Evolutionary conservation across 192 early-diverging fungal genomes (phyloP).

Genomic region (Allomyces arbusculus): DNA sequence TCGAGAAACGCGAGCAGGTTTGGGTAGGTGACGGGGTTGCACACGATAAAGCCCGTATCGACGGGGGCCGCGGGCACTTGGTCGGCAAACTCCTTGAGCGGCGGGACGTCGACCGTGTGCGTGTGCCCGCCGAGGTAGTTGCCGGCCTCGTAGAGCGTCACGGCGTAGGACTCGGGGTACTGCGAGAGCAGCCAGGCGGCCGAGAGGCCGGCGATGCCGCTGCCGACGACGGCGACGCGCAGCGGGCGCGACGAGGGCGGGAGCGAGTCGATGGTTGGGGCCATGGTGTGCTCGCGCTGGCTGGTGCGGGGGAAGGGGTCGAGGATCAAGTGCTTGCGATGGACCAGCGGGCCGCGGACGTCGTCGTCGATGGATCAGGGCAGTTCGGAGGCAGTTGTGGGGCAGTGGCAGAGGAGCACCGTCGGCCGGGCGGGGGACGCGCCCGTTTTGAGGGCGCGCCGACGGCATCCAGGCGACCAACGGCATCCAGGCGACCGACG

Average conservation of each 20-base stretch:
- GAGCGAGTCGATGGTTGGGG: too few species aligned
- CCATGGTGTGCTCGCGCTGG: too few species aligned
- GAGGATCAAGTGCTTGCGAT: too few species aligned
- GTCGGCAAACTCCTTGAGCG: slow-evolving; percentile 7
- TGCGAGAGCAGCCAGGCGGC: slow-evolving; percentile 32
- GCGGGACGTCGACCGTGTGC: slow-evolving; percentile 30
- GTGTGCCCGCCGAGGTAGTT: slow-evolving; percentile 40
- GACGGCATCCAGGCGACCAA: too few species aligned
- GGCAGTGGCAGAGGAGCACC: too few species aligned
- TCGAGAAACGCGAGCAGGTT: slow-evolving; percentile 30
- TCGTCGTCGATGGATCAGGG: too few species aligned
- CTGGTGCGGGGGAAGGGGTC: too few species aligned
- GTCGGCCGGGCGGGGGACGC: too few species aligned
- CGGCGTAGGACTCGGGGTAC: slow-evolving; percentile 8
- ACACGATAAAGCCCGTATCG: slow-evolving; percentile 48
- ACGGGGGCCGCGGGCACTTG: slow-evolving; percentile 19
- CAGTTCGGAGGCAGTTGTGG: too few species aligned
- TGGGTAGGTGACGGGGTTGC: slow-evolving; percentile 39
- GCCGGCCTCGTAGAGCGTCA: slow-evolving; percentile 27
- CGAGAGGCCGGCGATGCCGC: slow-evolving; percentile 17
- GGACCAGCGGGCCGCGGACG: too few species aligned
- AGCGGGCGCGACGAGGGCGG: background rate
- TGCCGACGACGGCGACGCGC: slow-evolving; percentile 1
- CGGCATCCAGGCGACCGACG: too few species aligned
- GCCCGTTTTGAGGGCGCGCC: too few species aligned